These are phyloP conservation scores for Hypoxylon sp. DNA, from an alignment of 2,329 filamentous ascomycete species.

Conservation along the genomic window DNA sequence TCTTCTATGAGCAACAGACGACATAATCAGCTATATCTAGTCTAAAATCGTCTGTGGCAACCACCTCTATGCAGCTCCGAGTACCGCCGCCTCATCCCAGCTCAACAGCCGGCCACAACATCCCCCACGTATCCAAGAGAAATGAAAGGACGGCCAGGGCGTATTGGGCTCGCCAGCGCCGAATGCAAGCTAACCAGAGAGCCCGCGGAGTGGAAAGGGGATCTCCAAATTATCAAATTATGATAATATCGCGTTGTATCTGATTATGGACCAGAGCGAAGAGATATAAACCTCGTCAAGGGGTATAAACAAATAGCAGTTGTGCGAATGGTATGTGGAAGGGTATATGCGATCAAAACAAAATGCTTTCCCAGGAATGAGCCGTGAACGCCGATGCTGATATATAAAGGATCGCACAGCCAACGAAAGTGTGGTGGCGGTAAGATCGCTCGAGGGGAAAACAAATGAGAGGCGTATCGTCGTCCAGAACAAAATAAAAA, in stretches of 20 bases:
- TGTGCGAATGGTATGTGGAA: constrained; percentile 23
- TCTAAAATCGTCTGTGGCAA: constrained; percentile 1
- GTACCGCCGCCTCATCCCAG: background rate
- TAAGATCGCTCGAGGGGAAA: constrained; percentile 15
- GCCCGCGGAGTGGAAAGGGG: background rate
- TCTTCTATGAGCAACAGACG: constrained; percentile 14
- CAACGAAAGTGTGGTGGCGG: constrained; percentile 15
- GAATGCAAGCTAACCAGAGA: constrained; percentile 7
- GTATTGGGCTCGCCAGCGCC: constrained; percentile 18
- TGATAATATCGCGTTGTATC: constrained; percentile 26
- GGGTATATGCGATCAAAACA: constrained; percentile 40
- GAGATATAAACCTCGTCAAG: constrained; percentile 27
- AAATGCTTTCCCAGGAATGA: constrained; percentile 29
- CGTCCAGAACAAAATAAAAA: constrained; percentile 19
- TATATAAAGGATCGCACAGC: constrained; percentile 26
- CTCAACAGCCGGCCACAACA: too few species aligned
- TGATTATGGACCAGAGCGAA: constrained; percentile 26
- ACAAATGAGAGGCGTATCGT: constrained; percentile 41
- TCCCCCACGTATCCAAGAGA: constrained; percentile 14
- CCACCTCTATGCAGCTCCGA: background rate
- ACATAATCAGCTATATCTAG: constrained; percentile 7
- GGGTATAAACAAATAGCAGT: constrained; percentile 34
- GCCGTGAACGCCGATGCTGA: constrained; percentile 41
- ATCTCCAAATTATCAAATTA: constrained; percentile 36
- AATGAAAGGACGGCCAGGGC: constrained; percentile 3